Conservation (phyloP, 2,329 filamentous ascomycete genomes). For the Trichocomaceae sp. region DNA sequence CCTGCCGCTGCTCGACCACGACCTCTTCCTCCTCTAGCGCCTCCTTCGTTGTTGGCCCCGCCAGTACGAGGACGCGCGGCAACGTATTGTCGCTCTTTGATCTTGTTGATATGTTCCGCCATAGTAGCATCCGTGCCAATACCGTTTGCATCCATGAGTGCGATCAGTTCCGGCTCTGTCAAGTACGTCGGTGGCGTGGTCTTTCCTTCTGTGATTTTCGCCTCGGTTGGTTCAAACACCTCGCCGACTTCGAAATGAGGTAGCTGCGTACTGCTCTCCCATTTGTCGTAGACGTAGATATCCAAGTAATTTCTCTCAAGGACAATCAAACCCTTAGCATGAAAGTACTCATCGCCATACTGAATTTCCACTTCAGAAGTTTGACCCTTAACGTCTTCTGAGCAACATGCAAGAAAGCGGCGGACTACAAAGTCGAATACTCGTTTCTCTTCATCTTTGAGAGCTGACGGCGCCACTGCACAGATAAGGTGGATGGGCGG, state of each 20-base stretch:
- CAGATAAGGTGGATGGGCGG: constrained; percentile 94
- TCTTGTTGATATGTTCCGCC: constrained; percentile 96
- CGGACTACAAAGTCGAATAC: constrained; percentile 91
- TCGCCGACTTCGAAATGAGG: constrained; percentile 76
- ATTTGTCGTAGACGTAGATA: constrained; percentile 93
- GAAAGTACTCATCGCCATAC: constrained; percentile 78
- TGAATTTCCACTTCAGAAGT: constrained; percentile 76
- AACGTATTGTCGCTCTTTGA: constrained; percentile 84
- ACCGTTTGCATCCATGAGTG: constrained; percentile 95
- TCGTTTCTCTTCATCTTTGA: constrained; percentile 61
- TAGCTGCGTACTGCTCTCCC: constrained; percentile 79
- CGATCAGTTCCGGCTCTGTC: constrained; percentile 91
- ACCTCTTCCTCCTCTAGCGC: constrained; percentile 31
- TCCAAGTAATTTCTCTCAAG: constrained; percentile 88
- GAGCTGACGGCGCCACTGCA: constrained; percentile 59
- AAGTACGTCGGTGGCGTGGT: constrained; percentile 78
- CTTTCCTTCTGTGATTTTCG: constrained; percentile 83
- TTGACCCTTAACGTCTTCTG: constrained; percentile 82
- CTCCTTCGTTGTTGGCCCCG: constrained; percentile 9
- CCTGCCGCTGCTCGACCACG: constrained; percentile 3
- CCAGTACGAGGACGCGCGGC: constrained; percentile 48
- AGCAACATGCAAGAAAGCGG: constrained; percentile 91
- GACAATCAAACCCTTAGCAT: constrained; percentile 75
- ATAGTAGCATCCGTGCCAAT: constrained; percentile 98
- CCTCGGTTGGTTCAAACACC: constrained; percentile 78